Base-by-base conservation (phyloP, 345 rosid species). In the Corchorus capsularis region DNA sequence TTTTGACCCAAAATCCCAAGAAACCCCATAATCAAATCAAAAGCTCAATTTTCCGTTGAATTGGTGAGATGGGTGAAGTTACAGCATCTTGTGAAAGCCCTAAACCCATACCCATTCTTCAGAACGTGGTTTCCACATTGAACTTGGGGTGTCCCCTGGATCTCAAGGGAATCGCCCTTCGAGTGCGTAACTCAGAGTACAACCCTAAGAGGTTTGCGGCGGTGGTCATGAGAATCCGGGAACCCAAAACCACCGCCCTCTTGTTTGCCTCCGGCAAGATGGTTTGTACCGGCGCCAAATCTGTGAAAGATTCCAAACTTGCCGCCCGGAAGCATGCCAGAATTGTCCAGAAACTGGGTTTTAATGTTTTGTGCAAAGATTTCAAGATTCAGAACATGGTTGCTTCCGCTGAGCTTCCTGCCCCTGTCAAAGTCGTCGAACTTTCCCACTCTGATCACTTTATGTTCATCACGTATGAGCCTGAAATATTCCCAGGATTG, bases 381-480 rank as follows among this genome's bases (percentile, higher is more conserved):
- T 94, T 94, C 82, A 94, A 94, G 90, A 94, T 94, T 74, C 98
- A 92, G 85, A 92, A 94, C 75, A 92, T 94, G 47, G 98, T 94
- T 65, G 98, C 96, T 94, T 27, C 97, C 8, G 92, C 94, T 78
- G 96, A 92, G 72, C 96, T 94, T 60, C 90, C 87, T 83, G 90
- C 92, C 68, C 98, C 96, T 3, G 90, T 94, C 55, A 89, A 93
- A 74, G 94, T 94, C 65, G 94, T 92, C 84, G 94, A 92, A 71
- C 93, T 94, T 69, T 94, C 97, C 17, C 98, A 94, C 35, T 87
- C 92, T 85, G 96, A 96, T 27, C 27, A 27, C 27, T 27, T 27
- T 1, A 27, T 27, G 65, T 92, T 92, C 46, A 88, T 97, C 78
- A 92, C 93, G 86, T 96, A 94, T 75, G 98, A 94, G 84, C 98